These are phyloP conservation scores for Pichia sp. DNA, from an alignment of 1,139 yeast species.

Conservation along the genomic window DNA sequence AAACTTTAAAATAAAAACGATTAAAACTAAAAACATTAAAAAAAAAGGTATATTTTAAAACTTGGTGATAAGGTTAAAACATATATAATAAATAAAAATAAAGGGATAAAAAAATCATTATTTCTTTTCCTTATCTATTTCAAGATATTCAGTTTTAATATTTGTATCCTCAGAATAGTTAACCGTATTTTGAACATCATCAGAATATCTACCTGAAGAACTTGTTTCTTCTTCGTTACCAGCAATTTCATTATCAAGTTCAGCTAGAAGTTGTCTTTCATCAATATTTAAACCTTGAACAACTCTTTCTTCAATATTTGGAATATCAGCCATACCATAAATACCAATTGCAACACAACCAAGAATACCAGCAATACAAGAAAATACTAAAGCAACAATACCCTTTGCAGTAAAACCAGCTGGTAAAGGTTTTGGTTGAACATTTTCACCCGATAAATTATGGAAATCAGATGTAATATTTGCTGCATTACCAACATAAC, in stretches of 20 bases:
- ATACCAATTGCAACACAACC: slow-evolving; percentile 72
- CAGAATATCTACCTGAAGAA: slow-evolving; percentile 14
- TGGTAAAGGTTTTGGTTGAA: slow-evolving; percentile 63
- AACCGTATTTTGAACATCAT: slow-evolving; percentile 5
- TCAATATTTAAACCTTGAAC: slow-evolving; percentile 44
- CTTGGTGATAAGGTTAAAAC: not conserved
- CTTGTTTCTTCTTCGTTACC: slow-evolving; percentile 4
- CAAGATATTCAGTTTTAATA: slow-evolving; percentile 11
- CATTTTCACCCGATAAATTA: slow-evolving; percentile 66
- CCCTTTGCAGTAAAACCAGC: slow-evolving; percentile 87
- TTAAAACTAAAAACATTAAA: too few relatives aligned
- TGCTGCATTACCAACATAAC: slow-evolving; percentile 77
- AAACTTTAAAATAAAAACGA: not conserved
- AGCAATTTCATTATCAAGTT: slow-evolving; percentile 15
- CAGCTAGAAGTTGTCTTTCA: slow-evolving; percentile 22
- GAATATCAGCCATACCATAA: slow-evolving; percentile 77
- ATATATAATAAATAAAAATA: not conserved
- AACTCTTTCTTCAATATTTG: slow-evolving; percentile 49
- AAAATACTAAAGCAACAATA: slow-evolving; percentile 77
- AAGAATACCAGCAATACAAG: slow-evolving; percentile 68
- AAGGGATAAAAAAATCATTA: slow-evolving; percentile 1
- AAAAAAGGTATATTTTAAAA: too few relatives aligned
- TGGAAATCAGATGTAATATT: slow-evolving; percentile 57
- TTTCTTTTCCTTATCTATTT: slow-evolving; percentile 1
- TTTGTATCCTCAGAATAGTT: slow-evolving; percentile 12